Conservation (phyloP, 2,329 filamentous ascomycete genomes). For the Ophiocordyceps robertsii region DNA sequence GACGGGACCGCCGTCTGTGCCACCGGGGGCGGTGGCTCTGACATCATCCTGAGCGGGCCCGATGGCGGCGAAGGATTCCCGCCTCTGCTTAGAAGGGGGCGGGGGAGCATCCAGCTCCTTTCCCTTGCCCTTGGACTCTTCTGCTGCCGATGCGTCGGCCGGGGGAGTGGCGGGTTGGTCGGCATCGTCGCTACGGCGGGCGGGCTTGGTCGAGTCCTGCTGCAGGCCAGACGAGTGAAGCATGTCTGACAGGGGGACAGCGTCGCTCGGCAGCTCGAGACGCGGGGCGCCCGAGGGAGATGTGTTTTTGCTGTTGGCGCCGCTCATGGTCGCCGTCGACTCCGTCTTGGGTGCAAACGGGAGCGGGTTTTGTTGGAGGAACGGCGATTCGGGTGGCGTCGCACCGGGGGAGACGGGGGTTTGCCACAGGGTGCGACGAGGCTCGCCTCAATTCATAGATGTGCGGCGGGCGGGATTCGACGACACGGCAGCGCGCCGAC, state of each 20-base stretch:
- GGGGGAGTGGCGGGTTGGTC: conserved; percentile 8
- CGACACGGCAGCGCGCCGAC: too few species aligned
- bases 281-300: too few species aligned
- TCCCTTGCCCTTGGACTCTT: conserved; percentile 19
- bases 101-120: conserved; percentile 13
- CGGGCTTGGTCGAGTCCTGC: too few species aligned
- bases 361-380: neutral
- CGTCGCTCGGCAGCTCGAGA: too few species aligned
- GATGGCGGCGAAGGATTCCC: conserved; percentile 26
- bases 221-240: too few species aligned
- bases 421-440: neutral
- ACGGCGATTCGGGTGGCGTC: neutral
- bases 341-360: neutral
- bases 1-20: conserved; percentile 23
- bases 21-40: conserved; percentile 16
- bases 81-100: conserved; percentile 16
- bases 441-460: conserved; percentile 1
- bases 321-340: too few species aligned
- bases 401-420: too few species aligned
- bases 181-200: neutral
- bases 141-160: neutral
- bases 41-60: conserved; percentile 29
- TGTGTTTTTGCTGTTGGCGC: too few species aligned
- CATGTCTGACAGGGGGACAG: too few species aligned
- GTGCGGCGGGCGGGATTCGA: neutral